These are phyloP conservation scores for Ogataea glucozyma DNA, from an alignment of 805 yeast species.

Conservation along the genomic window DNA sequence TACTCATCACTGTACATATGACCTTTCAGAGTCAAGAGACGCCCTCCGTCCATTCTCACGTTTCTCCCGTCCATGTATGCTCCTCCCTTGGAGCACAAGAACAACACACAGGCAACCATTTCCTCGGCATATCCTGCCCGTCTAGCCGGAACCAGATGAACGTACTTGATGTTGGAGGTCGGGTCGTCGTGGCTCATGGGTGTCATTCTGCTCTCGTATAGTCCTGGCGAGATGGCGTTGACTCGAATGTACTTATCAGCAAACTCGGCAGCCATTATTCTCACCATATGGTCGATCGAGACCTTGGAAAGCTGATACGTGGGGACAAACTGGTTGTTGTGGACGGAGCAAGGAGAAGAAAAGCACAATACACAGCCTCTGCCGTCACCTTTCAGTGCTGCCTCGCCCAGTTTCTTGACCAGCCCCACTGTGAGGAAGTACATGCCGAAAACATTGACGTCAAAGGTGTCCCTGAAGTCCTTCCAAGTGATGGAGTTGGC, in stretches of 20 bases:
- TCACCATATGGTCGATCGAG: slow-evolving; percentile 28
- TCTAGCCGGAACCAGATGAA: slow-evolving; percentile 24
- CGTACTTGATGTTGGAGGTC: slow-evolving; percentile 22
- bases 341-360: slow-evolving; percentile 27
- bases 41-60: slow-evolving; percentile 28
- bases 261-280: slow-evolving; percentile 31
- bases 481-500: slow-evolving; percentile 25
- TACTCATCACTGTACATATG: slow-evolving; percentile 28
- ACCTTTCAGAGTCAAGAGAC: slow-evolving; percentile 25
- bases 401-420: slow-evolving; percentile 25
- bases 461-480: slow-evolving; percentile 25
- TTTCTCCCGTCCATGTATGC: slow-evolving; percentile 29
- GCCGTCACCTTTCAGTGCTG: slow-evolving; percentile 26
- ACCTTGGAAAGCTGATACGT: slow-evolving; percentile 26
- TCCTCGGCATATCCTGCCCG: slow-evolving; percentile 25
- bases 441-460: slow-evolving; percentile 29
- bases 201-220: slow-evolving; percentile 27
- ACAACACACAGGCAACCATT: slow-evolving; percentile 24
- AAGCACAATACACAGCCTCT: slow-evolving; percentile 26
- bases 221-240: slow-evolving; percentile 28
- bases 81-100: slow-evolving; percentile 26
- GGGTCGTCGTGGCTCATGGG: slow-evolving; percentile 25
- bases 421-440: slow-evolving; percentile 28
- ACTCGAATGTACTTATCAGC: slow-evolving; percentile 28
- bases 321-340: slow-evolving; percentile 28